Evolutionary conservation across 2,329 filamentous ascomycete genomes (phyloP).

Genomic region (Cytospora piceae): DNA sequence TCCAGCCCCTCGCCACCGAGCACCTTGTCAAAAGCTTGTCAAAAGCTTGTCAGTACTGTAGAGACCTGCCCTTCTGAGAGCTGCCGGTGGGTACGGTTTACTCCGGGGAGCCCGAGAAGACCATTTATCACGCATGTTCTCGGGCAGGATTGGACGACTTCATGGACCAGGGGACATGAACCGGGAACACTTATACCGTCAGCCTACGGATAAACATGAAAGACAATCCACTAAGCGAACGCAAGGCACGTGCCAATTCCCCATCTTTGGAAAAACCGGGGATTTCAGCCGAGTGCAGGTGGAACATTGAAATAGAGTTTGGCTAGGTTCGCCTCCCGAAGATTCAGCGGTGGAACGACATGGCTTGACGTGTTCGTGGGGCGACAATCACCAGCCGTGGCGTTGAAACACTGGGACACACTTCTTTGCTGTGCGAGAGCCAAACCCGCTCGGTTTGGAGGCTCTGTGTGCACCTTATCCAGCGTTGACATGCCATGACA

Average conservation of each 20-base stretch:
- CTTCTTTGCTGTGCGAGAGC: neutral
- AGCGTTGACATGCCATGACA: neutral
- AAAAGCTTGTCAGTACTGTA: neutral
- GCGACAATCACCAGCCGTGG: neutral
- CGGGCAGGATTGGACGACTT: too few relatives aligned
- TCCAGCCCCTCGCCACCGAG: neutral
- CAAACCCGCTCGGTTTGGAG: neutral
- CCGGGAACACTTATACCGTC: neutral
- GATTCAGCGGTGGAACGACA: neutral
- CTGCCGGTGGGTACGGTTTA: too few relatives aligned
- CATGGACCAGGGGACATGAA: too few relatives aligned
- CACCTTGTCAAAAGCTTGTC: neutral
- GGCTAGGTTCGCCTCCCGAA: neutral
- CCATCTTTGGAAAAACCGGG: neutral
- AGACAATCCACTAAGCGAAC: neutral
- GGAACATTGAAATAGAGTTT: neutral
- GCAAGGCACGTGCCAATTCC: neutral
- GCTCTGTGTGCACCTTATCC: neutral
- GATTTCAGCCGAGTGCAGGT: neutral
- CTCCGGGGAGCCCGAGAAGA: too few relatives aligned
- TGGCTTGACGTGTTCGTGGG: neutral
- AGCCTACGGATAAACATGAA: neutral
- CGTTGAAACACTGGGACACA: neutral
- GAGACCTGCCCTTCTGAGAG: too few relatives aligned
- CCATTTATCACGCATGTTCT: too few relatives aligned